Evolutionary conservation across 2,329 filamentous ascomycete genomes (phyloP), one percentile per base, ranked within the genome.

Genomic region (Simplicillium sp.): DNA sequence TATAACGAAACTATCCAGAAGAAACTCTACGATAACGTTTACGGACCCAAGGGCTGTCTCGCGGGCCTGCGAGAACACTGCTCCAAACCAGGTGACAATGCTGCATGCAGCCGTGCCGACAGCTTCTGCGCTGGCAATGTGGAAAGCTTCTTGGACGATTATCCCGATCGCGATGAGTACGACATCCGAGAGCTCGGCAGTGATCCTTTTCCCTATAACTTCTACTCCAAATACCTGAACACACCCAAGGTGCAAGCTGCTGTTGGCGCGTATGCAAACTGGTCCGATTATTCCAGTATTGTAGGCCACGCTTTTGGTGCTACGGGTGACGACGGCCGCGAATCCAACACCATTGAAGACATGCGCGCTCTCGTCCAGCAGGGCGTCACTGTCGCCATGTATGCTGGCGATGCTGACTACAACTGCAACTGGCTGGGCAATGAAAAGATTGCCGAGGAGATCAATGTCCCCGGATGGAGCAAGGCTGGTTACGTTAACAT

Each of bases 401-500:
- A 85, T 44, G 84, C 87, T 55, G 72, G 72, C 14, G 72, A 76
- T 50, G 57, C 69, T 43, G 73, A 77, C 52, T 75, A 70, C 48
- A 66, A 71, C 44, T 77, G 73, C 54, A 77, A 76, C 53, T 77
- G 79, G 48, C 64, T 80, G 49, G 84, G 84, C 16, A 83, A 80
- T 18, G 70, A 88, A 57, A 76, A 77, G 2, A 67, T 84, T 34
- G 82, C 78, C 2, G 65, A 84, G 2, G 69, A 72, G 4, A 62
- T 84, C 1, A 64, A 73, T 34, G 64, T 68, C 5, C 59, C 66
- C 29, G 57, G 68, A 36, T 57, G 57, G 6, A 45, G 51, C 34
- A 46, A 53, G n/a, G 77, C 84, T 1, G 83, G 82, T 1, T 88
- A 87, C 54, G 72, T 74, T 1, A 74, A 80, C 7, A 74, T 88